Base-by-base conservation (phyloP, 164 flowering plant species). In the Buxus sempervirens region DNA sequence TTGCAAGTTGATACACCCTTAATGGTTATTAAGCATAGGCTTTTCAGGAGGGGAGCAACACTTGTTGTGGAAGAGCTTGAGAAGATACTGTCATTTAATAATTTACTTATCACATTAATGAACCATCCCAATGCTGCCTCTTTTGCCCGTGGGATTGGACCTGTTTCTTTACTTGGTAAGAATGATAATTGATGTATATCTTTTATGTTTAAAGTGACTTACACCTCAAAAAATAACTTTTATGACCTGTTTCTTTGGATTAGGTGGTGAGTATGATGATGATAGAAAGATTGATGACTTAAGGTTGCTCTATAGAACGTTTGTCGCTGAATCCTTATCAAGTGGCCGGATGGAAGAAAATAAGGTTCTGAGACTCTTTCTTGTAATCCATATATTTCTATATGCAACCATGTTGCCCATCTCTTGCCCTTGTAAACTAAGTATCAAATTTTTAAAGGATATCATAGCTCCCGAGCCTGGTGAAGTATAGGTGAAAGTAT, bases 241-340 rank as follows among this genome's bases (percentile, higher is more conserved):
- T 14, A 62, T 77, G 14, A 48, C 60, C 19, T 69, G 13, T 58
- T 48, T 65, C n/a, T 48, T 57, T 71, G 61, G 66, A 68, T 42
- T 77, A 96, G 99, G 98, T 79, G 99, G 99, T 70, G 95, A 91
- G 25, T 93, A 81, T 84, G 98, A 89, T 63, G 77, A 75, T 65
- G 97, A 88, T 73, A 83, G 87, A 71, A 96, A 85, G 77, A 84
- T 84, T 66, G 92, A 88, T 77, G 98, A 96, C 72, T 76, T 96
- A 81, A 96, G 93, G 79, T 90, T 88, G 38, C 90, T 93, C 8
- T 96, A 84, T 64, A 82, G 92, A 81, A 83, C 96, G 42, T 96
- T 88, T 81, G 80, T 83, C 54, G 58, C 87, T 59, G 96, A 93
- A 76, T 75, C 93, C 57, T 75, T 89, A 63, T 86, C 98, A 13